These are phyloP conservation scores for Salvia hispanica DNA, from an alignment of 257 asterid genomes.

Conservation along the genomic window DNA sequence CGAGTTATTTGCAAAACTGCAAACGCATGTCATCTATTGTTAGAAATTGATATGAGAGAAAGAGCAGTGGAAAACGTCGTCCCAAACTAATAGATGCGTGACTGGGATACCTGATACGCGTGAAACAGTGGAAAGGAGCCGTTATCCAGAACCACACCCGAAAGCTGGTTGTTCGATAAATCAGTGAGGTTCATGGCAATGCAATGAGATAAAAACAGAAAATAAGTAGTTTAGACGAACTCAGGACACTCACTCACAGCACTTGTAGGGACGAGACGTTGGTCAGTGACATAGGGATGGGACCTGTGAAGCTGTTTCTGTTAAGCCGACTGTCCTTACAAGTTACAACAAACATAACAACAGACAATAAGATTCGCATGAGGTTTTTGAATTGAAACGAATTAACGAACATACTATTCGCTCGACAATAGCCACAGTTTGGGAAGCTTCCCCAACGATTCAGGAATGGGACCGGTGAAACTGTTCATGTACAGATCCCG, in stretches of 20 bases:
- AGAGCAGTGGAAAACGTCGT: no score
- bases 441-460: slow-evolving; percentile 41
- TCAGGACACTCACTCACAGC: slow-evolving; percentile 68
- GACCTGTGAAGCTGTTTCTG: slow-evolving; percentile 83
- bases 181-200: no score
- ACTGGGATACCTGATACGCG: slow-evolving; percentile 77
- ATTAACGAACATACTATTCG: no score
- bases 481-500: no score
- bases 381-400: no score
- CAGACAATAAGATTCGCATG: slow-evolving; percentile 31
- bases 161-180: slow-evolving; percentile 79
- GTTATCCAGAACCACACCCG: slow-evolving; percentile 88
- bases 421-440: no score
- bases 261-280: slow-evolving; percentile 84
- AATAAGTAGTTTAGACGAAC: slow-evolving; percentile 18
- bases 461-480: no score
- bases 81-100: no score
- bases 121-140: slow-evolving; percentile 91
- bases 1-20: slow-evolving; percentile 95
- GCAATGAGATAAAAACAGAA: no score
- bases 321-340: slow-evolving; percentile 92
- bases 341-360: slow-evolving; percentile 37
- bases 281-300: slow-evolving; percentile 76
- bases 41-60: no score
- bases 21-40: no score